Evolutionary conservation across 345 rosid genomes (phyloP), one percentile per base, ranked within the genome.

Genomic region (Gossypium herbaceum): DNA sequence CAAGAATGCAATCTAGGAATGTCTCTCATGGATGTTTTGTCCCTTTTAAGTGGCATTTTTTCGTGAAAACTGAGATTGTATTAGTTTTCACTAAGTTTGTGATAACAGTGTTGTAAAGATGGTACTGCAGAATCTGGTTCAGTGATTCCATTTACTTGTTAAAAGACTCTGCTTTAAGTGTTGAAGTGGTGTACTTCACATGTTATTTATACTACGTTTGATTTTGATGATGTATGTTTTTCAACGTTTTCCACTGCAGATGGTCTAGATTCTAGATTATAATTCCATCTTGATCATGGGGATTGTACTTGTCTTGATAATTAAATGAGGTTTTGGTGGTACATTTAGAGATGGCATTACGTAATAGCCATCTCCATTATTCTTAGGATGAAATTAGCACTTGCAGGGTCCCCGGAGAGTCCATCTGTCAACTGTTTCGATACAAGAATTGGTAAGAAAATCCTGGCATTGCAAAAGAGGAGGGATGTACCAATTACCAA

Each of bases 111-210:
- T 25, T 12, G 17, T 63, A 15, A 59, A 27, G 67, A 60, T 68
- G 60, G 61, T 27, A 58, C 44, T 52, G 45, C 10, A 0, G 69
- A 50, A 47, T 39, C 57, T 48, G 63, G 76, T 61, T 62, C 20
- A 12, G 44, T 51, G 43, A 60, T 73, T 25, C 52, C 74, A 51
- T 66, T 39, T 41, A 44, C 9, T 62, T 73, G 25, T 73, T 34
- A 47, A 27, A 72, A 59, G 74, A n/a, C 50, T 50, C 51, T 55
- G 41, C 20, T 63, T 41, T 34, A 25, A 44, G 12, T 66, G 58
- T 76, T 72, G 7, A 43, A 61, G 50, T 54, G 24, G 67, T 73
- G 73, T 61, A 56, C 34, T 57, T 63, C 48, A 8, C 41, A 12
- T 45, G 20, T 55, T 54, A 5, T 24, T 24, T 11, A 29, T 41